Base-by-base conservation (phyloP, 2,329 filamentous ascomycete genomes). In the Ceratocystiopsis brevicomis region DNA sequence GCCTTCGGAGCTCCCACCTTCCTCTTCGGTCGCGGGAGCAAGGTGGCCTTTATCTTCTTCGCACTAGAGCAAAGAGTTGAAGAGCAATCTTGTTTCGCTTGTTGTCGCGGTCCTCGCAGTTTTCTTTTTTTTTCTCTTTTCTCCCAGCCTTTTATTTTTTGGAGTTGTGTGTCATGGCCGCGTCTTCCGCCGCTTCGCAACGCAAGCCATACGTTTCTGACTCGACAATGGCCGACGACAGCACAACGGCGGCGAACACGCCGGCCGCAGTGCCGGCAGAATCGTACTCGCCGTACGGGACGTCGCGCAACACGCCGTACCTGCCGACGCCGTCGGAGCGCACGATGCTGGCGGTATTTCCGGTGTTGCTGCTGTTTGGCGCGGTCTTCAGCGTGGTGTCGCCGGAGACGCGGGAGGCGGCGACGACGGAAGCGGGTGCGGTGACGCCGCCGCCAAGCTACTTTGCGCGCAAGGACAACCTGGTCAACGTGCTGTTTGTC, bases 401-500 rank as follows among this genome's bases (percentile, higher is more conserved):
- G 16, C 86, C 86, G 1, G 64, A 74, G 47, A 76, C 76, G 12
- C 77, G 75, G 55, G 63, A 65, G 39, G 67, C 73, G 2, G 67
- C 72, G 4, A 85, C 84, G 65, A 13, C 79, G 83, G 60, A 60
- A 6, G 18, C 42, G 4, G 19, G 34, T 3, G 40, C 16, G 18
- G 10, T 3, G 56, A 59, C 37, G 59, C 67, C 5, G 73, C 13
- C 79, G 41, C 82, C 82, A 3, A 79, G 71, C 57, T 98, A 96
- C 66, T 98, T 98, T 59, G 88, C 90, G 39, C 80, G 80, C 53
- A 98, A 98, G 62, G 71, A 76, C 59, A 98, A 98, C 63, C 53
- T 95, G 42, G 81, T 96, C 71, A 98, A 98, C 57, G 61, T 81
- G 39, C 72, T 86, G 53, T 98, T 96, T 56, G 90, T 98, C 54